Evolutionary conservation across 2,329 filamentous ascomycete species (phyloP).

Genomic region (Penicillium decumbens): DNA sequence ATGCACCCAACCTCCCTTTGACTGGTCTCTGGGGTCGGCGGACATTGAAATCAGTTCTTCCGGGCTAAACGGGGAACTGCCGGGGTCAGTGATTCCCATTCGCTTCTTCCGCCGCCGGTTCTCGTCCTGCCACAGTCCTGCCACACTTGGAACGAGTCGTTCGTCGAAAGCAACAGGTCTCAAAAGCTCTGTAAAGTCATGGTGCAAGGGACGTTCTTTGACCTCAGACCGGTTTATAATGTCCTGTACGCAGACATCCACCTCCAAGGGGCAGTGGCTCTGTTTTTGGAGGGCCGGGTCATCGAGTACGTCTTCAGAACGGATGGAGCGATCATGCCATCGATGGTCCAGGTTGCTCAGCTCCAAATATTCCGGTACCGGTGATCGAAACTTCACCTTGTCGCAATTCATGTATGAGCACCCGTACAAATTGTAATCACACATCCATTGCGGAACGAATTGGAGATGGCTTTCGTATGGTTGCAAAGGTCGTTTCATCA

Average conservation of each 20-base stretch:
- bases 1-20: conserved; percentile 83
- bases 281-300: conserved; percentile 64
- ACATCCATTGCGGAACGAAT: conserved; percentile 94
- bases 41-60: conserved; percentile 87
- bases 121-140: conserved; percentile 87
- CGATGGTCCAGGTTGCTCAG: conserved; percentile 59
- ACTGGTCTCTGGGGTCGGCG: conserved; percentile 67
- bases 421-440: conserved; percentile 94
- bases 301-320: conserved; percentile 55
- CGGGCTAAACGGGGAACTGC: conserved; percentile 70
- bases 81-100: conserved; percentile 60
- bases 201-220: conserved; percentile 71
- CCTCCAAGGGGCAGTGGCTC: conserved; percentile 84
- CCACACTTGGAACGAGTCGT: conserved; percentile 91
- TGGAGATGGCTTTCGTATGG: conserved; percentile 93
- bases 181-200: conserved; percentile 74
- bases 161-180: conserved; percentile 61
- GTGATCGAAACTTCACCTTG: conserved; percentile 67
- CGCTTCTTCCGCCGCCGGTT: conserved; percentile 69
- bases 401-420: conserved; percentile 77
- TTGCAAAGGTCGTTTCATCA: conserved; percentile 79
- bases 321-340: conserved; percentile 76
- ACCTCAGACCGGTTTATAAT: conserved; percentile 79
- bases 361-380: conserved; percentile 66
- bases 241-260: conserved; percentile 82